Evolutionary conservation across 768 basidiomycete species (phyloP).

Genomic region (Pleurotus pulmonarius): DNA sequence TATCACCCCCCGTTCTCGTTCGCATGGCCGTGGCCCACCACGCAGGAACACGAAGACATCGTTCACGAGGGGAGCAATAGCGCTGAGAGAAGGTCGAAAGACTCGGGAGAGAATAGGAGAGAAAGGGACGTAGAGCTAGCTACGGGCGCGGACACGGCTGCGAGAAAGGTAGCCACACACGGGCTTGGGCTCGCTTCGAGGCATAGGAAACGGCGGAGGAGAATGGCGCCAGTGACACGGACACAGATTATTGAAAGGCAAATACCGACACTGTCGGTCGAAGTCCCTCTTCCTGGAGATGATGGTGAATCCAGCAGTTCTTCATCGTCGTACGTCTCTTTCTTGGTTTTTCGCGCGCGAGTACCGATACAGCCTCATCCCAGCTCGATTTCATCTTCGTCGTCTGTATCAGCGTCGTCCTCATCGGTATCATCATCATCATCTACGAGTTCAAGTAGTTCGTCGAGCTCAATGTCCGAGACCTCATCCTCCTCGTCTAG

Average conservation of each 20-base stretch:
- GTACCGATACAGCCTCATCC: background rate
- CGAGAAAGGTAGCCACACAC: background rate
- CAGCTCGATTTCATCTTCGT: background rate
- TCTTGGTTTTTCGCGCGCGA: background rate
- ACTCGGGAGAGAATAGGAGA: background rate
- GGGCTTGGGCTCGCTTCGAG: background rate
- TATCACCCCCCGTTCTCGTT: background rate
- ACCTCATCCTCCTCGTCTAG: background rate
- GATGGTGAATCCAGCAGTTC: background rate
- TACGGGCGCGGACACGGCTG: background rate
- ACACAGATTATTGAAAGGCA: background rate
- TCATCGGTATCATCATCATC: background rate
- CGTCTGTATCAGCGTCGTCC: background rate
- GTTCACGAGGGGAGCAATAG: background rate
- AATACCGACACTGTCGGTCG: background rate
- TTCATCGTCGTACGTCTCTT: constrained; percentile 2
- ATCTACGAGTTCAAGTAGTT: background rate
- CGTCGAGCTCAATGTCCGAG: background rate
- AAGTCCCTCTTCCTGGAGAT: background rate
- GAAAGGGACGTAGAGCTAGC: background rate
- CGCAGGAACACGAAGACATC: background rate
- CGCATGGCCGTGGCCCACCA: constrained; percentile 2
- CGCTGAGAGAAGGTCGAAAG: background rate
- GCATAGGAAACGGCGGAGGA: background rate
- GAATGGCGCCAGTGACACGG: background rate